Conservation (phyloP, 2,329 filamentous ascomycete genomes). For the Onygenales sp. region DNA sequence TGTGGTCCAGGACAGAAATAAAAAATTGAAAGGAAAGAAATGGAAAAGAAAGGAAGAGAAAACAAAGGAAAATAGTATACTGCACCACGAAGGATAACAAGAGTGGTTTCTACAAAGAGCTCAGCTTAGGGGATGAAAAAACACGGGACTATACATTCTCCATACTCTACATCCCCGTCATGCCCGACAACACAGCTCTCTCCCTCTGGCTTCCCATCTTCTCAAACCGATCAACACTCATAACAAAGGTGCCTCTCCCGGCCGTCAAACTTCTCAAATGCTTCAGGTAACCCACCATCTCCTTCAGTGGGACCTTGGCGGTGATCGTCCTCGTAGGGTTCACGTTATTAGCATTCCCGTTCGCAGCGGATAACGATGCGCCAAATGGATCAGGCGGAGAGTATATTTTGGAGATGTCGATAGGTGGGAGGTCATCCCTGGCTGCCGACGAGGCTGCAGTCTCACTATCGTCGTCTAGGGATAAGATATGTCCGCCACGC, state of each 20-base stretch:
- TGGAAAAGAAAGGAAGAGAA: no score
- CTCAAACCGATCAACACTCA: constrained; percentile 64
- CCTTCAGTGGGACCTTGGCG: constrained; percentile 83
- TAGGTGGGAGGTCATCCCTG: constrained; percentile 30
- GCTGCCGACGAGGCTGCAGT: constrained; percentile 18
- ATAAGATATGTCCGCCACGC: constrained; percentile 63
- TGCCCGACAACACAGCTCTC: constrained; percentile 43
- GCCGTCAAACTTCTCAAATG: constrained; percentile 81
- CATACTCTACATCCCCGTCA: constrained; percentile 26
- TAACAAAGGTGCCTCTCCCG: constrained; percentile 69
- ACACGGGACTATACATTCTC: neutral
- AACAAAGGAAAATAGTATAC: no score
- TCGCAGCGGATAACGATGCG: constrained; percentile 18
- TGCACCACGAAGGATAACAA: neutral
- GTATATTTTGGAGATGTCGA: constrained; percentile 71
- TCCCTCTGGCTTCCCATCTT: constrained; percentile 53
- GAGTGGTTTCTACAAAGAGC: neutral
- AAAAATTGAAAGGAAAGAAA: no score
- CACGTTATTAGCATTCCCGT: constrained; percentile 6
- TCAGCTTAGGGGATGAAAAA: neutral
- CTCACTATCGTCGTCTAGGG: constrained; percentile 48
- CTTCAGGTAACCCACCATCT: constrained; percentile 92
- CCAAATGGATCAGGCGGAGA: constrained; percentile 78
- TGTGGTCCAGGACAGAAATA: no score
- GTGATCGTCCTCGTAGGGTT: constrained; percentile 56